Percentiles rank a stretch among this genome's conserved stretches.
Evolutionary conservation across 1,139 yeast genomes (phyloP).

Genomic region (Taphrina communis): DNA sequence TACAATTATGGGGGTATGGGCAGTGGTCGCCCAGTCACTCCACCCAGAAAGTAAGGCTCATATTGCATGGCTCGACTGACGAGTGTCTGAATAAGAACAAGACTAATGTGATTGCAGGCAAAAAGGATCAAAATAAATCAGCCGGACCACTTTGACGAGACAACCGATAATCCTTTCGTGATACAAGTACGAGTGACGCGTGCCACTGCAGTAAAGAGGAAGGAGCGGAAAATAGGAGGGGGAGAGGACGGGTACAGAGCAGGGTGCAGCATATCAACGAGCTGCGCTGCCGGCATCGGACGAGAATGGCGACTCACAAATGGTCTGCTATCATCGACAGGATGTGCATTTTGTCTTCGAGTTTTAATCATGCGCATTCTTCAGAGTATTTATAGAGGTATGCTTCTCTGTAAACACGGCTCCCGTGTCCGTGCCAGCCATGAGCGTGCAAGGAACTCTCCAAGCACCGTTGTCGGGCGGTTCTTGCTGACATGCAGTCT

Average conservation of each 20-base stretch:
- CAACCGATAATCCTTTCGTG: not conserved
- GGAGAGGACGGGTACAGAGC: conserved; percentile 11
- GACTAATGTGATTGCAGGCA: conserved; percentile 12
- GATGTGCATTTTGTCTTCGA: conserved; percentile 31
- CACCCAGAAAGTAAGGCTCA: conserved; percentile 66
- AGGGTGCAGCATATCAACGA: conserved; percentile 1
- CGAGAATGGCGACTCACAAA: conserved; percentile 2
- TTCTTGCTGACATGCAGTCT: no score
- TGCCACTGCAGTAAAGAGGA: not conserved
- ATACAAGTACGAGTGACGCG: not conserved
- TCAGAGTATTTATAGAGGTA: conserved; percentile 14
- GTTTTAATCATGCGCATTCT: conserved; percentile 31
- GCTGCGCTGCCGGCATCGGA: conserved; percentile 12
- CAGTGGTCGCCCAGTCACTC: conserved; percentile 58
- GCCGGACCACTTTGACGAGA: not conserved
- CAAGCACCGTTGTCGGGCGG: not conserved
- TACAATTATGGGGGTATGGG: conserved; percentile 62
- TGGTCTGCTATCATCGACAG: not conserved
- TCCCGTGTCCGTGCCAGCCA: not conserved
- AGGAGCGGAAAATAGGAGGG: conserved; percentile 16
- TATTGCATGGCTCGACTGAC: not conserved
- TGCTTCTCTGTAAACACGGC: conserved; percentile 4
- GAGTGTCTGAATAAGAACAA: not conserved
- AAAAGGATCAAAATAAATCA: conserved; percentile 25
- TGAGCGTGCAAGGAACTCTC: not conserved